These are phyloP conservation scores for Phytophthora ramorum DNA, from an alignment of 352 stramenopile species.

Conservation along the genomic window DNA sequence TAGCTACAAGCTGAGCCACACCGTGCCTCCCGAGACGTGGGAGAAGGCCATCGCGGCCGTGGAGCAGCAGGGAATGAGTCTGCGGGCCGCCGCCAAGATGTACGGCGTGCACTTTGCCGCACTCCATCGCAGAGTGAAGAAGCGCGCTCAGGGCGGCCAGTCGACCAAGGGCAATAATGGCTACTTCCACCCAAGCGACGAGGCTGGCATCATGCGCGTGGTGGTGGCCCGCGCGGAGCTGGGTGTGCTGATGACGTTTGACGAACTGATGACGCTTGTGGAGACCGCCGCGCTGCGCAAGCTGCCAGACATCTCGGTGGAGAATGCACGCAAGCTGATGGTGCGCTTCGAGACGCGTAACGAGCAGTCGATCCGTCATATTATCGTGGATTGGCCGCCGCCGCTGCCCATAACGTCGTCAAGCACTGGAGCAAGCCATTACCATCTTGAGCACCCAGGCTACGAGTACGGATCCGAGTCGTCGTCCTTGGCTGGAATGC, in stretches of 20 bases:
- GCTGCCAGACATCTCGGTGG: constrained; percentile 65
- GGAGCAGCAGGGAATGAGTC: constrained; percentile 65
- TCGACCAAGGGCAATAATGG: constrained; percentile 16
- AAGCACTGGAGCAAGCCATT: constrained; percentile 6
- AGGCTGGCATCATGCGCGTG: constrained; percentile 63
- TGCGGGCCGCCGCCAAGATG: constrained; percentile 51
- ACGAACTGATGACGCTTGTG: constrained; percentile 65
- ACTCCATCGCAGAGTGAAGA: constrained; percentile 63
- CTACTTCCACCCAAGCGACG: constrained; percentile 64
- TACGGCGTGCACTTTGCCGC: constrained; percentile 68
- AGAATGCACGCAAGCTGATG: constrained; percentile 57
- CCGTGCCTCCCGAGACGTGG: constrained; percentile 60
- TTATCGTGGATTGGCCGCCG: constrained; percentile 57
- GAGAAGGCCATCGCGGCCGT: constrained; percentile 68
- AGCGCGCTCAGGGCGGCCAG: constrained; percentile 43
- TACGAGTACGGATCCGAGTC: constrained; percentile 14
- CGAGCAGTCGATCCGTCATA: constrained; percentile 56
- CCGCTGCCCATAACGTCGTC: constrained; percentile 4
- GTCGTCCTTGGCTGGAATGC: not conserved
- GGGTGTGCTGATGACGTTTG: constrained; percentile 71
- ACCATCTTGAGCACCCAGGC: constrained; percentile 27
- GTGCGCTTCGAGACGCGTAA: constrained; percentile 57
- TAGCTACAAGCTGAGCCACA: constrained; percentile 60
- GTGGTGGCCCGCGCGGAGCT: constrained; percentile 62
- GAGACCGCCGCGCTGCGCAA: constrained; percentile 61